Percentiles rank a stretch among this genome's conserved stretches.
Conservation (phyloP, 2,329 filamentous ascomycete species). For the Aureobasidium namibiae region DNA sequence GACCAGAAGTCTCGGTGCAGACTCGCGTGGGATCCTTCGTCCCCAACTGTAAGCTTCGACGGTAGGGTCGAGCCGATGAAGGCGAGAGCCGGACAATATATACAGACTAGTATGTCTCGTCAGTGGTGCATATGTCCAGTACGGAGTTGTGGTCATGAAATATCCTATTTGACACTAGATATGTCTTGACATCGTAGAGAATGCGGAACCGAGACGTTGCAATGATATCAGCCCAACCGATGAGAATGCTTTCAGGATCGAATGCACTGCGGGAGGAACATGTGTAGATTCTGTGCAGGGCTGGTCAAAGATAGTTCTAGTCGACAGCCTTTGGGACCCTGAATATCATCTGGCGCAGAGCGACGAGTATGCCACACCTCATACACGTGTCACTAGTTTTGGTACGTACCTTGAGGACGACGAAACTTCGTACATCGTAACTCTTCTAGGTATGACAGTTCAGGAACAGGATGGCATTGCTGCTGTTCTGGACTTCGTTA, state of each 20-base stretch:
- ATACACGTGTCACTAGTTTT: not conserved
- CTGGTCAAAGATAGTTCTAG: not conserved
- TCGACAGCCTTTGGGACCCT: not conserved
- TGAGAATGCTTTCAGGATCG: not conserved
- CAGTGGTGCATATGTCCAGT: not conserved
- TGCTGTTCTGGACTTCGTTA: constrained; percentile 5
- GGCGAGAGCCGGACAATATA: not conserved
- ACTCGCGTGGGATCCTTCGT: not conserved
- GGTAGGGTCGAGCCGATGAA: not conserved
- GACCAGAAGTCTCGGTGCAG: not conserved
- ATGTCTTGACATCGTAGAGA: not conserved
- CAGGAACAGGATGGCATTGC: not conserved
- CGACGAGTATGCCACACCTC: not conserved
- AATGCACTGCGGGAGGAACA: not conserved
- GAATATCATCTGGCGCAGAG: no score
- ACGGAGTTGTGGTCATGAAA: not conserved
- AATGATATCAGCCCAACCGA: not conserved
- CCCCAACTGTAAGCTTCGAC: no score
- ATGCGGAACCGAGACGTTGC: not conserved
- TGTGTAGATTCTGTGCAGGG: not conserved
- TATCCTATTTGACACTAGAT: not conserved
- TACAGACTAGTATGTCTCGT: not conserved
- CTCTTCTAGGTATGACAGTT: not conserved
- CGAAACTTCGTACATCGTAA: not conserved
- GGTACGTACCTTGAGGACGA: not conserved